Base-by-base conservation (phyloP, 768 basidiomycete genomes). In the Kwoniella newhampshirensis region DNA sequence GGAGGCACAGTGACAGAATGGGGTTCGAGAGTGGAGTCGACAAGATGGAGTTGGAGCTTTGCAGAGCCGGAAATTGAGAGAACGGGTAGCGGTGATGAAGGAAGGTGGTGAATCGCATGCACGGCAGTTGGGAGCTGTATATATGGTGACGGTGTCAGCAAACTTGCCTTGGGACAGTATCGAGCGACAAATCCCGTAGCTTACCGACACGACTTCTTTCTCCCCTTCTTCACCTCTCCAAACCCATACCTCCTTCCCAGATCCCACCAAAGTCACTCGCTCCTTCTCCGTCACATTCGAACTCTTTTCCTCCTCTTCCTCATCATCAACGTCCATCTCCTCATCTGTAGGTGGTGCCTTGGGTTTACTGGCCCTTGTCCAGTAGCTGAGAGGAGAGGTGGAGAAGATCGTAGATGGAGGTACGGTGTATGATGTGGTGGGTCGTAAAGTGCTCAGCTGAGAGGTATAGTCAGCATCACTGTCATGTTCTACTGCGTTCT, bases 381-480 rank as follows among this genome's bases (percentile, higher is more conserved):
- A 58, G 41, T 62, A 74, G 47, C 68, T 68, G 51, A 75, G 57
- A 6, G 75, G 68, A 17, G 52, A 36, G 1, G 71, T 64, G 6
- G 61, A 52, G 56, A 76, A 76, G 1, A 60, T 32, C 6, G 73
- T 74, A 0, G 63, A 60, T 0, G 73, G 75, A 1, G 71, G 68
- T 1, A 74, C 73, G 11, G 75, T 72, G 63, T 69, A 76, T 2
- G 71, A 71, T 7, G 71, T 70, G 23, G 67, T 73, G 1, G 75
- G 73, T 49, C 68, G 54, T 7, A 73, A 42, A 8, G 71, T 70
- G 15, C 45, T 53, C 23, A 73, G 54, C 71, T 73, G 28, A n/a
- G 48, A 11, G 21, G 30, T 18, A 5, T 18, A 47, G 23, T 40
- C 35, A n/a, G 44, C 32, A 32, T 13, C 32, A 6, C 32, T 32